Conservation (phyloP, 1,139 yeast species). For the Debaryomyces robertsiae region DNA sequence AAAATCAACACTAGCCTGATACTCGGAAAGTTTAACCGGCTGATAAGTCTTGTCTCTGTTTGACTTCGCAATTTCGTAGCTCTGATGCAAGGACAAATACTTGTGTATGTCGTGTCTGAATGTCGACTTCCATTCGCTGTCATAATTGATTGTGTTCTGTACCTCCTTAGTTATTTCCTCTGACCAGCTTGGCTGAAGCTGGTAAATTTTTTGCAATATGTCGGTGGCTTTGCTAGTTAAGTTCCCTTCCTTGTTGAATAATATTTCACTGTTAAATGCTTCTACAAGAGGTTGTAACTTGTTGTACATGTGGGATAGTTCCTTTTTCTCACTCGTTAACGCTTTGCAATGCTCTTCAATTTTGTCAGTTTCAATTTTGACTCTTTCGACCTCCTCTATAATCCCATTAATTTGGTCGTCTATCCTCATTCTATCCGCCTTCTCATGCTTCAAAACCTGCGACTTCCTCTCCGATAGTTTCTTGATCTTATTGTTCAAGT, state of each 20-base stretch:
- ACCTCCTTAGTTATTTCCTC: slow-evolving; percentile 36
- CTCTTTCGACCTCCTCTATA: slow-evolving; percentile 15
- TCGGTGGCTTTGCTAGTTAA: slow-evolving; percentile 32
- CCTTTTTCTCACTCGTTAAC: slow-evolving; percentile 30
- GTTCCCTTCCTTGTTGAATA: slow-evolving; percentile 37
- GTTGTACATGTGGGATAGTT: slow-evolving; percentile 19
- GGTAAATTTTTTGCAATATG: slow-evolving; percentile 27
- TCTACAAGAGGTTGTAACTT: slow-evolving; percentile 34
- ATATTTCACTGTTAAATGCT: slow-evolving; percentile 27
- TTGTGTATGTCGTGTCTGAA: slow-evolving; percentile 36
- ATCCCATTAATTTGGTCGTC: slow-evolving; percentile 16
- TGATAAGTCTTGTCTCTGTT: slow-evolving; percentile 32
- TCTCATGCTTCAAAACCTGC: slow-evolving; percentile 24
- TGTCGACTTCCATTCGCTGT: slow-evolving; percentile 36
- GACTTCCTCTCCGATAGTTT: slow-evolving; percentile 30
- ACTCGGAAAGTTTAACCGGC: slow-evolving; percentile 38
- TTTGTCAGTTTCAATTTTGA: slow-evolving; percentile 25
- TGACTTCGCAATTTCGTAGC: slow-evolving; percentile 34
- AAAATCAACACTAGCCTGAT: slow-evolving; percentile 45
- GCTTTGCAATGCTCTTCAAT: slow-evolving; percentile 29
- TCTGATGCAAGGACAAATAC: slow-evolving; percentile 34
- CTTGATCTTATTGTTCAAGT: slow-evolving; percentile 25
- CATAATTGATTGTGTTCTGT: slow-evolving; percentile 31
- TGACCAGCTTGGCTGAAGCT: slow-evolving; percentile 40
- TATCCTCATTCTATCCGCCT: slow-evolving; percentile 25